Evolutionary conservation across 2,329 filamentous ascomycete species (phyloP), one percentile per base, ranked within the genome.

Genomic region (Fusarium lateritium): DNA sequence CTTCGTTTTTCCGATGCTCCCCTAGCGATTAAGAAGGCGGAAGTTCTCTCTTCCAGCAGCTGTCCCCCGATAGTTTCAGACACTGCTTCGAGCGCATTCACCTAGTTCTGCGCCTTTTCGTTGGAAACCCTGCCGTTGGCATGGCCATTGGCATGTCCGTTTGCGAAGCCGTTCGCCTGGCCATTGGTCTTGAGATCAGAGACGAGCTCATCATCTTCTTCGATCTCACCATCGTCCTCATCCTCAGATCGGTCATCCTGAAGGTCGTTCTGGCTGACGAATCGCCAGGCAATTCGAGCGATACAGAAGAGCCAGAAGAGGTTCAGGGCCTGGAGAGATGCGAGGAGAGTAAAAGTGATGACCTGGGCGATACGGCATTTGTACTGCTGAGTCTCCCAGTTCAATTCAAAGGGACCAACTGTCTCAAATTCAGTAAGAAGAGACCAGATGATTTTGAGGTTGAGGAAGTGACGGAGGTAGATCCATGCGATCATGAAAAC

Each of bases 381-480:
- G 85, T 92, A 95, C 79, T 93, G 91, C 75, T 90, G 83, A 0
- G 87, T 88, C 54, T 86, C 89, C 92, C 92, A 95, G 82, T 94
- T 87, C 65, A 95, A 83, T 75, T 89, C 88, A 77, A 89, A 94
- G 42, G 92, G 90, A 1, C 92, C 92, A 59, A 94, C 83, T 42
- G 90, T 93, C 73, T 86, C 83, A 81, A 93, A 94, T 76, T 94
- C 88, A 73, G 89, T 92, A 74, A 94, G 88, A 64, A 94, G 86
- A 36, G 91, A 92, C 79, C 84, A 89, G 75, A 96, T 85, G 79
- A 96, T 94, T 75, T 85, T 85, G 51, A 95, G 85, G 82, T 95
- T 95, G 77, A 94, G 84, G 81, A 90, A 93, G 82, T 98, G 94
- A 56, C 94, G 93, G 67, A 95, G 84, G 83, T 98, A 98, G 76